A percentile compares a stretch with the other conserved stretches of the same genome.
Evolutionary conservation across 129 eudicot genomes (phyloP).

Genomic region (Centaurea solstitialis): DNA sequence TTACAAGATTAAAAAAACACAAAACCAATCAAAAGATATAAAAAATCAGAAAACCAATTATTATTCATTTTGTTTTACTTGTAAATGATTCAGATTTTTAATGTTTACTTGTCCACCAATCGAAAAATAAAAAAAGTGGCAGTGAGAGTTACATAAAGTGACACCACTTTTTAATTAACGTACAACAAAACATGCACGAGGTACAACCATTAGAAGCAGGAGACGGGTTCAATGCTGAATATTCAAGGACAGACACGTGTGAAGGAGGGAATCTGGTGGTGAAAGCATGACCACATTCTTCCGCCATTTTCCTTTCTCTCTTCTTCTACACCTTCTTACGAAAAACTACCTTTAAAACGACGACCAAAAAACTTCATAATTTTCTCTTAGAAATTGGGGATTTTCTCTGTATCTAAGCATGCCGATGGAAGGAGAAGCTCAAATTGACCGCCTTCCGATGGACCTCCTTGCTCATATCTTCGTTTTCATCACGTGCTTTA

Average conservation of each 20-base stretch:
- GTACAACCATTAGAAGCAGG: constrained; percentile 14
- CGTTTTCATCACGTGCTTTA: constrained; percentile 72
- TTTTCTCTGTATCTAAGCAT: constrained; percentile 10
- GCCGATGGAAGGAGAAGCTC: constrained; percentile 41
- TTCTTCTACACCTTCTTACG: constrained; percentile 30
- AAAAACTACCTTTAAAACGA: constrained; percentile 16
- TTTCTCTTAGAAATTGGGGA: constrained; percentile 2
- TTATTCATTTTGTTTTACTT: neutral
- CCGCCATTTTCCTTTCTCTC: constrained; percentile 1
- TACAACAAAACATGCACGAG: constrained; percentile 6
- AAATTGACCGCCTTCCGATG: constrained; percentile 79
- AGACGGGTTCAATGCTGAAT: constrained; percentile 28
- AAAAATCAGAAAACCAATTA: neutral
- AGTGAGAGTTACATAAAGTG: constrained; percentile 37
- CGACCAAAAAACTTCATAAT: neutral
- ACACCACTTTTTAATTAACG: constrained; percentile 7
- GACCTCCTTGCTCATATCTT: constrained; percentile 83
- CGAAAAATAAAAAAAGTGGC: constrained; percentile 4
- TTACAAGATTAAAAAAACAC: too few relatives aligned
- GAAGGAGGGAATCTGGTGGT: constrained; percentile 28
- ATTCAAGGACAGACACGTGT: constrained; percentile 32
- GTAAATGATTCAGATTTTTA: neutral
- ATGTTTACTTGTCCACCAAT: neutral
- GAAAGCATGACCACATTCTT: constrained; percentile 36
- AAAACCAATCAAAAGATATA: too few relatives aligned